Evolutionary conservation across 2,329 filamentous ascomycete genomes (phyloP).

Genomic region (Trichoderma sp.): DNA sequence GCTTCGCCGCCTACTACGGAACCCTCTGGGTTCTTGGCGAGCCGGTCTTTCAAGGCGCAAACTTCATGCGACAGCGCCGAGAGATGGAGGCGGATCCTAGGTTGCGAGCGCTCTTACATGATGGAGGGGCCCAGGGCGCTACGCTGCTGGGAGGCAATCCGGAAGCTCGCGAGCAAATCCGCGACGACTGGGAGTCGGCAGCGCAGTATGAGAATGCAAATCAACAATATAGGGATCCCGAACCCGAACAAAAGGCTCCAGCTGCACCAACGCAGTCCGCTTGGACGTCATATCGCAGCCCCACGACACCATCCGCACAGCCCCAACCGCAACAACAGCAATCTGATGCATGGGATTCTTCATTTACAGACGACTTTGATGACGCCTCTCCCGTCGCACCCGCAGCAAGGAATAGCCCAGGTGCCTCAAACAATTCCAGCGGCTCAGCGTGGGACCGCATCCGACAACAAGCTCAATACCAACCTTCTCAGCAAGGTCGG

Average conservation of each 20-base stretch:
- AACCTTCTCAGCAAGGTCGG: conserved; percentile 30
- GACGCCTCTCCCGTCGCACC: conserved; percentile 49
- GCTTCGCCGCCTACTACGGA: conserved; percentile 40
- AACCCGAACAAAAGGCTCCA: conserved; percentile 11
- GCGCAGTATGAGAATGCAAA: conserved; percentile 20
- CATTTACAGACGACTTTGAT: conserved; percentile 37
- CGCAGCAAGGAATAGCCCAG: conserved; percentile 32
- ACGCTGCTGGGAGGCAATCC: conserved; percentile 25
- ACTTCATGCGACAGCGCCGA: conserved; percentile 32
- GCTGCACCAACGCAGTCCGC: conserved; percentile 22
- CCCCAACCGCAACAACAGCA: neutral
- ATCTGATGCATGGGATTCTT: conserved; percentile 32
- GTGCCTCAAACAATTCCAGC: conserved; percentile 25
- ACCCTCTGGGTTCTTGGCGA: conserved; percentile 31
- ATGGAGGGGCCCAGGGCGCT: conserved; percentile 28
- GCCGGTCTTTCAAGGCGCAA: conserved; percentile 37
- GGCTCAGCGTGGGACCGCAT: conserved; percentile 50
- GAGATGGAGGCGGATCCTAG: conserved; percentile 36
- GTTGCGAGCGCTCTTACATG: conserved; percentile 31
- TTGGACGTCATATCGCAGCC: conserved; percentile 25
- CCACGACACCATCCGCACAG: conserved; percentile 19
- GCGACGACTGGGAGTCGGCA: conserved; percentile 28
- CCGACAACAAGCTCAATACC: conserved; percentile 41
- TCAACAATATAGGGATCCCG: conserved; percentile 14
- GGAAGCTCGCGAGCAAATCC: conserved; percentile 26